These are phyloP conservation scores for Ceratocystis papillata DNA, from an alignment of 2,329 filamentous ascomycete species.

Conservation along the genomic window DNA sequence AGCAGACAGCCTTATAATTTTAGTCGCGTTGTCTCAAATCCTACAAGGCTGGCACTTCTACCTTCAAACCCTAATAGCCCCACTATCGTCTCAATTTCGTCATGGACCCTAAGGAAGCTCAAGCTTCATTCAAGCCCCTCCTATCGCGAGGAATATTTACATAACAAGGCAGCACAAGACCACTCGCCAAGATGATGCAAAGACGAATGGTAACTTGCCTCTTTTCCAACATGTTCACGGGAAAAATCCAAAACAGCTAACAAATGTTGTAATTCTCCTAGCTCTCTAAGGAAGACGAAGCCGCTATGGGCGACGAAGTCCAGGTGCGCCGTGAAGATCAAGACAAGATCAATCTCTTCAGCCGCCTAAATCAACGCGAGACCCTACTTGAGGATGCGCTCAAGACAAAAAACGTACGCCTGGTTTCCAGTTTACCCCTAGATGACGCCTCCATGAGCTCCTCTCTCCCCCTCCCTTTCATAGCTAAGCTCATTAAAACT, in stretches of 20 bases:
- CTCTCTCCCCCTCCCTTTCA: too few relatives aligned
- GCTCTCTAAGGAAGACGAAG: conserved; percentile 92
- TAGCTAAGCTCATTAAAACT: background rate
- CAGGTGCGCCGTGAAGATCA: conserved; percentile 95
- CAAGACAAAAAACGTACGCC: conserved; percentile 61
- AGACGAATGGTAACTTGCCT: conserved; percentile 45
- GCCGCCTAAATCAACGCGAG: conserved; percentile 81
- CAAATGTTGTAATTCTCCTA: conserved; percentile 33
- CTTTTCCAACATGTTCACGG: background rate
- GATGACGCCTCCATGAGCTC: background rate
- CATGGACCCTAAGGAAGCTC: background rate
- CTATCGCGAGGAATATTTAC: too few relatives aligned
- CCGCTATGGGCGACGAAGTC: conserved; percentile 64
- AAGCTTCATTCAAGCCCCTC: background rate
- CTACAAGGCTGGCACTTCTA: conserved; percentile 8
- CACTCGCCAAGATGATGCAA: conserved; percentile 40
- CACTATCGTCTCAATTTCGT: conserved; percentile 1
- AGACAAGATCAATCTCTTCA: conserved; percentile 98
- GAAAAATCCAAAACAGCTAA: conserved; percentile 24
- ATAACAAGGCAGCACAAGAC: too few relatives aligned
- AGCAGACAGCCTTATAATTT: background rate
- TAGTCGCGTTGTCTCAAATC: conserved; percentile 9
- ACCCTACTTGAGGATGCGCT: conserved; percentile 68
- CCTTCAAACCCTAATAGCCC: conserved; percentile 3
- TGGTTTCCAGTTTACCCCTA: too few relatives aligned